These are phyloP conservation scores for Pseudonitzschia delicatissima DNA, from an alignment of 108 stramenopile genomes.

Conservation along the genomic window DNA sequence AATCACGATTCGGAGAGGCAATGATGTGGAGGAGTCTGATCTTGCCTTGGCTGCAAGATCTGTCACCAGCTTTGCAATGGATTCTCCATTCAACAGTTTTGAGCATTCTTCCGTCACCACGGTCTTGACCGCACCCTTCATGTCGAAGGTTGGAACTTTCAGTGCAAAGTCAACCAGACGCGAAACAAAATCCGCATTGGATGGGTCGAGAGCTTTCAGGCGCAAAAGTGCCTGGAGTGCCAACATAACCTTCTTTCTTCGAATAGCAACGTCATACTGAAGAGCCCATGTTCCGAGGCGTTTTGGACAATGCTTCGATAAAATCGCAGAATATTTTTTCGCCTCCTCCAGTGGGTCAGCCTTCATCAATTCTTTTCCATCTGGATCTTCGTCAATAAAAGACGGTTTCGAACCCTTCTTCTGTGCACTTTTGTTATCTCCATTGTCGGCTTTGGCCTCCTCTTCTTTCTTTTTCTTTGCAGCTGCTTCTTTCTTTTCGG, in stretches of 20 bases:
- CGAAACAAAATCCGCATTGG: slow-evolving; percentile 44
- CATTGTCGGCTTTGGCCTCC: slow-evolving; percentile 29
- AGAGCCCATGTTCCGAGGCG: slow-evolving; percentile 76
- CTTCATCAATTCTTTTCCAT: slow-evolving; percentile 78
- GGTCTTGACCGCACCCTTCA: slow-evolving; percentile 29
- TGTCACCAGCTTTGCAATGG: slow-evolving; percentile 49
- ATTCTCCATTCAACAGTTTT: slow-evolving; percentile 40
- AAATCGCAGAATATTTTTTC: slow-evolving; percentile 67
- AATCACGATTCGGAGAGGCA: slow-evolving; percentile 56
- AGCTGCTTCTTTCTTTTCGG: slow-evolving; percentile 54
- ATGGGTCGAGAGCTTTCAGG: slow-evolving; percentile 42
- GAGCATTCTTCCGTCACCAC: slow-evolving; percentile 52
- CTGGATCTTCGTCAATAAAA: slow-evolving; percentile 83
- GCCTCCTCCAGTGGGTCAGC: slow-evolving; percentile 82
- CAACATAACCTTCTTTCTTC: slow-evolving; percentile 86
- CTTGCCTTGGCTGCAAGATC: slow-evolving; percentile 37
- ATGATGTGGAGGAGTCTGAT: slow-evolving; percentile 26
- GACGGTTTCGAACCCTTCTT: slow-evolving; percentile 45
- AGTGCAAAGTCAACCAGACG: slow-evolving; percentile 68
- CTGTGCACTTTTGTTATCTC: slow-evolving; percentile 53
- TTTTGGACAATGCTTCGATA: slow-evolving; percentile 73
- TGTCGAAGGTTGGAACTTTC: slow-evolving; percentile 23
- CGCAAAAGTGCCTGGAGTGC: slow-evolving; percentile 82
- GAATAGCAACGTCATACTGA: slow-evolving; percentile 88
- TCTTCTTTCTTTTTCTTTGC: slow-evolving; percentile 33